Conservation (phyloP, 208 protist genomes). For the Borovskyia barvae region DNA sequence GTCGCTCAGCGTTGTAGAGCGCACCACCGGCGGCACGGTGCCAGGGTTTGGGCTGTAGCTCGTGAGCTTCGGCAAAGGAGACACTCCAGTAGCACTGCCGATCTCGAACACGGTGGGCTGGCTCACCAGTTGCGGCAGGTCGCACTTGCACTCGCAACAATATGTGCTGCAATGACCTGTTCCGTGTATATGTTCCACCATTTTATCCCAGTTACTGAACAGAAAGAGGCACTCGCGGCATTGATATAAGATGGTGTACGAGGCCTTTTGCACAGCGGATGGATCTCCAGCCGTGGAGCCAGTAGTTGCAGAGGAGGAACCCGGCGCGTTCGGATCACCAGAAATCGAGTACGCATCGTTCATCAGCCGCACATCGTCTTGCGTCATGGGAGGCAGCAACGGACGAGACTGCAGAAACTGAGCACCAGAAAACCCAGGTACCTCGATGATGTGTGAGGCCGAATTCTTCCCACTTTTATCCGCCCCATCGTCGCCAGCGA, state of each 20-base stretch:
- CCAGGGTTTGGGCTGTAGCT: not conserved
- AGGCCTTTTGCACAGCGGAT: conserved; percentile 7
- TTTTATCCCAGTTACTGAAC: conserved; percentile 45
- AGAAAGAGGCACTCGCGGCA: conserved; percentile 59
- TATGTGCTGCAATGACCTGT: conserved; percentile 44
- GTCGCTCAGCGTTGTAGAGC: conserved; percentile 19
- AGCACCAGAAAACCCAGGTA: conserved; percentile 9
- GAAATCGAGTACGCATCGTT: conserved; percentile 17
- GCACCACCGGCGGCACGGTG: conserved; percentile 1
- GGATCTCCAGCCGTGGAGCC: not conserved
- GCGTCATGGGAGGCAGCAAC: conserved; percentile 19
- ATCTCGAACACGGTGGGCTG: conserved; percentile 9
- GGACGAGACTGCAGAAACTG: conserved; percentile 25
- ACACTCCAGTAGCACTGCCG: not conserved
- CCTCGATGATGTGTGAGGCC: conserved; percentile 14
- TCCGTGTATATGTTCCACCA: conserved; percentile 39
- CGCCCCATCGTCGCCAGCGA: not conserved
- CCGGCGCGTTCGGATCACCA: not conserved
- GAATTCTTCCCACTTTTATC: not conserved
- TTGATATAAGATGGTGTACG: conserved; percentile 66
- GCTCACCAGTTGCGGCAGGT: conserved; percentile 23
- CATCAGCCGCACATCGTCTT: conserved; percentile 25
- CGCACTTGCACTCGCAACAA: conserved; percentile 26
- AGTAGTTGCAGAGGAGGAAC: not conserved
- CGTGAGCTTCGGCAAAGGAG: not conserved